Percentiles rank a stretch among this genome's conserved stretches.
Conservation (phyloP, 2,329 filamentous ascomycete species). For the Claviceps citrina region DNA sequence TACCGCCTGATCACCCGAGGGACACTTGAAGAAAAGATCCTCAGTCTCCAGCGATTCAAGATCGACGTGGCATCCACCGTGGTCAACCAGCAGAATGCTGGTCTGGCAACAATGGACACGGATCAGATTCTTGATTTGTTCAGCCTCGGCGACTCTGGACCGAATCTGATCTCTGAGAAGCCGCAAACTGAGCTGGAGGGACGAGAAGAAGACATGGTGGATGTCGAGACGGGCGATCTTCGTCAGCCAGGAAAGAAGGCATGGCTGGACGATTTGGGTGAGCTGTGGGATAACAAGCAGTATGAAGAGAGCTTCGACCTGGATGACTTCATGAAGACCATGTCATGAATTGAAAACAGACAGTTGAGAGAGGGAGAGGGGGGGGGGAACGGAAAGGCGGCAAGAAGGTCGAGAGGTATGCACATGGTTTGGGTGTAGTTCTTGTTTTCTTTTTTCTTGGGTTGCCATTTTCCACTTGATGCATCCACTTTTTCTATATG, state of each 20-base stretch:
- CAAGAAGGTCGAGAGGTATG: not conserved
- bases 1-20: slow-evolving; percentile 93
- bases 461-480: not conserved
- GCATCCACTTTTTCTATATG: not conserved
- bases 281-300: slow-evolving; percentile 93
- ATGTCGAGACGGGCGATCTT: slow-evolving; percentile 78
- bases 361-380: no score
- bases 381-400: not conserved
- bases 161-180: slow-evolving; percentile 47
- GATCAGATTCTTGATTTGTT: slow-evolving; percentile 96
- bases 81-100: slow-evolving; percentile 97
- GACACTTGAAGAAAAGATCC: slow-evolving; percentile 94
- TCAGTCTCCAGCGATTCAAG: slow-evolving; percentile 97
- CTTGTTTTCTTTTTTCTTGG: not conserved
- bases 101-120: slow-evolving; percentile 88
- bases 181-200: slow-evolving; percentile 42
- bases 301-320: slow-evolving; percentile 97
- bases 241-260: slow-evolving; percentile 95
- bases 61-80: slow-evolving; percentile 97
- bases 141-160: slow-evolving; percentile 68
- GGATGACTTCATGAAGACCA: slow-evolving; percentile 86
- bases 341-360: slow-evolving; percentile 44
- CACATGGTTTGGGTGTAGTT: not conserved
- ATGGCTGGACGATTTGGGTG: slow-evolving; percentile 85
- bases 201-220: slow-evolving; percentile 74